These are phyloP conservation scores for Melaleuca quinquenervia DNA, from an alignment of 345 rosid genomes.

Conservation along the genomic window DNA sequence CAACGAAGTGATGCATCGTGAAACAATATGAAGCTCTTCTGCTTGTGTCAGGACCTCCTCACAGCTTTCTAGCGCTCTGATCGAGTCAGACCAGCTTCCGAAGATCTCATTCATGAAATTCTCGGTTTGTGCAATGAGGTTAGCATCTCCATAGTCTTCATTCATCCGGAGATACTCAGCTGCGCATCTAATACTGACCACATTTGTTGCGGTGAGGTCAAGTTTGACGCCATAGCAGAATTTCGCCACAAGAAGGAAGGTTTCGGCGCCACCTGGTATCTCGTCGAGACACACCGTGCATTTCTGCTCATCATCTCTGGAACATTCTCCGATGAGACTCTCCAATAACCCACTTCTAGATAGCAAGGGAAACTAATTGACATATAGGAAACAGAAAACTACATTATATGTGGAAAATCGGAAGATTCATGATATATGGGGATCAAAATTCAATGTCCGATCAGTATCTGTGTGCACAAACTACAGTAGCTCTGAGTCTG, in stretches of 20 bases:
- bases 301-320: constrained; percentile 24
- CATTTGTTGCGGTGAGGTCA: constrained; percentile 49
- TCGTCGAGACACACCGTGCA: constrained; percentile 50
- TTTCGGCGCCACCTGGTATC: constrained; percentile 71
- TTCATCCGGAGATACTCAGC: constrained; percentile 82
- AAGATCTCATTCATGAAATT: constrained; percentile 47
- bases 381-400: neutral
- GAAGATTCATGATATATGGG: neutral
- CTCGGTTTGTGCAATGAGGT: constrained; percentile 65
- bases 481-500: neutral
- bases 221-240: constrained; percentile 77
- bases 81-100: constrained; percentile 55
- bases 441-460: neutral
- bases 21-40: constrained; percentile 68
- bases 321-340: constrained; percentile 30
- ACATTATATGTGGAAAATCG: neutral
- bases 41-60: constrained; percentile 52
- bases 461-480: neutral
- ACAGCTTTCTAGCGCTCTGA: constrained; percentile 64
- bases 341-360: constrained; percentile 72
- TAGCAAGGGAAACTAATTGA: constrained; percentile 68
- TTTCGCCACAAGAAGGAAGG: constrained; percentile 63
- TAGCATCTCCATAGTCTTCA: constrained; percentile 58
- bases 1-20: constrained; percentile 65
- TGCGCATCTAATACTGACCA: constrained; percentile 70